Conservation (phyloP, 73 alveolate species). For the Paramecium sonneborni region DNA sequence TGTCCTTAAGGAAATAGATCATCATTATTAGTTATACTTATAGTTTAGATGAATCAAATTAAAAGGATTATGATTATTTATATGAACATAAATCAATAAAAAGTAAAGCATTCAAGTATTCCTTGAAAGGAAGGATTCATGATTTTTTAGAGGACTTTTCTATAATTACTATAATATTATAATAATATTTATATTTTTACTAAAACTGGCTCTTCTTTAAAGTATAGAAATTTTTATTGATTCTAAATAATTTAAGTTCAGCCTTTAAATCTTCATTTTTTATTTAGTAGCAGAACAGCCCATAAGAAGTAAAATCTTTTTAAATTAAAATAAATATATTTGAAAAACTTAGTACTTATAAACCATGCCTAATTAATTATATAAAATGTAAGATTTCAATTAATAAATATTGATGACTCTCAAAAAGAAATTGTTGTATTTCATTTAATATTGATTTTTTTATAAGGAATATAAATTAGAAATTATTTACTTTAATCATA, state of each 20-base stretch:
- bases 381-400: no score
- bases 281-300: background rate
- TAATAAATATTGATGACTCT: no score
- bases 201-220: slow-evolving; percentile 22
- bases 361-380: background rate
- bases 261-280: background rate
- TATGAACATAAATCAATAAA: background rate
- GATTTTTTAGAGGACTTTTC: background rate
- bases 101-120: background rate
- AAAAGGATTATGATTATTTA: background rate
- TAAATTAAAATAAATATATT: background rate
- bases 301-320: background rate
- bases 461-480: no score
- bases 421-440: background rate
- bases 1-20: no score
- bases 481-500: no score
- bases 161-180: no score
- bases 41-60: background rate
- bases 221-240: background rate
- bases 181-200: no score
- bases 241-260: background rate
- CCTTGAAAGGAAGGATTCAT: background rate
- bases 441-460: background rate
- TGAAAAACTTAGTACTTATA: background rate
- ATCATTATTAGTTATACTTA: no score